A percentile compares a stretch with the other conserved stretches of the same genome.
Evolutionary conservation across 2,329 filamentous ascomycete species (phyloP).

Genomic region (Colletotrichum kahawae): DNA sequence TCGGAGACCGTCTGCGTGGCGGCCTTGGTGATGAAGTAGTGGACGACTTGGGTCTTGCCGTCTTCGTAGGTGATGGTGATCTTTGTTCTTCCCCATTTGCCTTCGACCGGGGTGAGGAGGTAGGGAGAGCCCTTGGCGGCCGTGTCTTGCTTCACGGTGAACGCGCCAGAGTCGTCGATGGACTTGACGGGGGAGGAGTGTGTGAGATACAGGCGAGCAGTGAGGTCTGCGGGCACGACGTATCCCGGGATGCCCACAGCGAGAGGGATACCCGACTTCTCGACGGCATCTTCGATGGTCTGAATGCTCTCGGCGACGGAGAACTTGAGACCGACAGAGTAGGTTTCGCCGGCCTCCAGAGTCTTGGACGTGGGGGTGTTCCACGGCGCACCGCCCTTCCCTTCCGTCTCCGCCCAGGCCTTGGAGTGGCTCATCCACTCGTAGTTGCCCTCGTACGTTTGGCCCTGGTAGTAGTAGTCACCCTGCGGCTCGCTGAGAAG

Average conservation of each 20-base stretch:
- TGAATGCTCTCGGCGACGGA: constrained; percentile 48
- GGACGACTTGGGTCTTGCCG: constrained; percentile 54
- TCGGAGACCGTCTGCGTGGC: constrained; percentile 47
- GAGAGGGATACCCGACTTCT: constrained; percentile 47
- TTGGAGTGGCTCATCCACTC: constrained; percentile 62
- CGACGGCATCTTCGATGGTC: constrained; percentile 49
- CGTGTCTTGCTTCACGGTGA: constrained; percentile 25
- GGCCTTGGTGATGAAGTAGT: constrained; percentile 60
- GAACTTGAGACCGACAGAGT: constrained; percentile 58
- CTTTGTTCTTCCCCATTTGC: constrained; percentile 54
- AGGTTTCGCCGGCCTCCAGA: constrained; percentile 47
- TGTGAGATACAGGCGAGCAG: constrained; percentile 50
- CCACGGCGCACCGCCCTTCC: constrained; percentile 55
- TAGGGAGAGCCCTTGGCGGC: constrained; percentile 33
- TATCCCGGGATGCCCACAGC: constrained; percentile 61
- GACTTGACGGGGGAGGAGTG: constrained; percentile 42
- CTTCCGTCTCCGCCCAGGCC: constrained; percentile 62
- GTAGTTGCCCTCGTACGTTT: constrained; percentile 65
- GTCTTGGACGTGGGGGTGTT: constrained; percentile 54
- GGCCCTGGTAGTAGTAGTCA: constrained; percentile 49
- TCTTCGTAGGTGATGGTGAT: constrained; percentile 54
- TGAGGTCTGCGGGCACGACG: constrained; percentile 52
- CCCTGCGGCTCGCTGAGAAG: constrained; percentile 52
- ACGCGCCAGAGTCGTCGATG: constrained; percentile 41
- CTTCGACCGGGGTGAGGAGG: constrained; percentile 44